These are phyloP conservation scores for Xylaria arbuscula DNA, from an alignment of 2,329 filamentous ascomycete species.

Conservation along the genomic window DNA sequence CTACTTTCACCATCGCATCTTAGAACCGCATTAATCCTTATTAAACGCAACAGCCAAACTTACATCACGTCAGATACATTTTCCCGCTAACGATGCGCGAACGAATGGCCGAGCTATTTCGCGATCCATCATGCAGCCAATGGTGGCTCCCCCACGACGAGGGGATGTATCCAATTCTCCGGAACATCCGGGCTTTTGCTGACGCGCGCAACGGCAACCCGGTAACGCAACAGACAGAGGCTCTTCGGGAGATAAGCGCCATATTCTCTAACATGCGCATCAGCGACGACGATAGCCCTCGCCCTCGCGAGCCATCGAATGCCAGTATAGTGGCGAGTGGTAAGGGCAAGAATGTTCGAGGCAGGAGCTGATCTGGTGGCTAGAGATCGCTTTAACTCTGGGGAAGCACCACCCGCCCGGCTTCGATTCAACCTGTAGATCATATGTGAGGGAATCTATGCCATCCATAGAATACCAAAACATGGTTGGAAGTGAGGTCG, in stretches of 20 bases:
- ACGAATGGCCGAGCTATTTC: constrained; percentile 81
- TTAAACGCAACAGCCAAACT: neutral
- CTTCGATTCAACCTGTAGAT: constrained; percentile 17
- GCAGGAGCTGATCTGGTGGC: constrained; percentile 21
- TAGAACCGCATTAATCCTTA: neutral
- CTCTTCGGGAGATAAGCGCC: constrained; percentile 78
- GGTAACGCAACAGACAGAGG: constrained; percentile 68
- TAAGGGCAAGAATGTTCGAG: constrained; percentile 32
- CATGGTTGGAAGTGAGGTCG: constrained; percentile 2
- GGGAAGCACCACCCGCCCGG: constrained; percentile 15
- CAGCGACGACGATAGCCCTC: constrained; percentile 44
- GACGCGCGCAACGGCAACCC: constrained; percentile 76
- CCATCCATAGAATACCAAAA: neutral
- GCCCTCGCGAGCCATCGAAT: constrained; percentile 33
- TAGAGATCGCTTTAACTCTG: neutral
- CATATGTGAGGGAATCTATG: constrained; percentile 17
- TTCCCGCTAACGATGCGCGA: constrained; percentile 79
- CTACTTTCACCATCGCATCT: neutral
- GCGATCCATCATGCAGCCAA: constrained; percentile 73
- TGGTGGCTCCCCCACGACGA: constrained; percentile 94
- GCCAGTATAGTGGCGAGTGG: constrained; percentile 31
- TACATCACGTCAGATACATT: constrained; percentile 73
- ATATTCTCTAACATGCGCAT: constrained; percentile 75
- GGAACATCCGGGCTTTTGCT: constrained; percentile 82
- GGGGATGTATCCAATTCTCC: constrained; percentile 77